These are phyloP conservation scores for Taiwanofungus camphoratus DNA, from an alignment of 1,284 basidiomycete genomes.

Conservation along the genomic window DNA sequence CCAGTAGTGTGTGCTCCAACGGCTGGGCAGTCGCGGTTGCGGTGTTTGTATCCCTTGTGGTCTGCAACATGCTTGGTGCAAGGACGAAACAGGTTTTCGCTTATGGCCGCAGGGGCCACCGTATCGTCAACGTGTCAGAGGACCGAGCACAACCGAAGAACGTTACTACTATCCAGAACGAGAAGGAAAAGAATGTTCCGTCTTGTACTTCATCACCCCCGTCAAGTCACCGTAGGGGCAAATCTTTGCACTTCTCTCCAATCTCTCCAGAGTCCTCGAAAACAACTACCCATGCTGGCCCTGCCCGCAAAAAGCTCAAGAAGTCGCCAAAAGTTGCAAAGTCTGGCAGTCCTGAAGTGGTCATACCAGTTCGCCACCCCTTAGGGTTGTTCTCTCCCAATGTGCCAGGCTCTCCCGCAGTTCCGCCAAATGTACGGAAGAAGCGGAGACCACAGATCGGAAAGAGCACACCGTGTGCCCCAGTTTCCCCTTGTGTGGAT, in stretches of 20 bases:
- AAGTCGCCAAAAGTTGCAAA: conserved; percentile 17
- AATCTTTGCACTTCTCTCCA: conserved; percentile 3
- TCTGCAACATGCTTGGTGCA: conserved; percentile 40
- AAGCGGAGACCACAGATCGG: conserved; percentile 24
- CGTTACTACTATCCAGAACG: background rate
- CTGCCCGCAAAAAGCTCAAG: conserved; percentile 12
- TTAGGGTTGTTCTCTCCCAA: conserved; percentile 38
- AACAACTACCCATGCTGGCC: conserved; percentile 4
- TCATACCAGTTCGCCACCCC: conserved; percentile 35
- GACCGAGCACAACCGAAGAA: conserved; percentile 20
- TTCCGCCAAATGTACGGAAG: conserved; percentile 17
- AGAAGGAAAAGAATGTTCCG: conserved; percentile 7
- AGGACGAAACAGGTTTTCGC: conserved; percentile 65
- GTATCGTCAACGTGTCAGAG: conserved; percentile 51
- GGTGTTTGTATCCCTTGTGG: too few species aligned
- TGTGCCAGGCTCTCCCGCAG: conserved; percentile 35
- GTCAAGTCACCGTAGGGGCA: background rate
- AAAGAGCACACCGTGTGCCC: conserved; percentile 28
- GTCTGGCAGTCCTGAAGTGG: conserved; percentile 11
- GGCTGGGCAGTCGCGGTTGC: too few species aligned
- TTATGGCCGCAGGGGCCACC: conserved; percentile 61
- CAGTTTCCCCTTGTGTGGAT: conserved; percentile 43
- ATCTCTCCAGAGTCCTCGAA: conserved; percentile 9
- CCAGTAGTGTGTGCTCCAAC: too few species aligned
- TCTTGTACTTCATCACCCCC: background rate